These are phyloP conservation scores for Russula sp. DNA, from an alignment of 768 basidiomycete genomes.

Conservation along the genomic window DNA sequence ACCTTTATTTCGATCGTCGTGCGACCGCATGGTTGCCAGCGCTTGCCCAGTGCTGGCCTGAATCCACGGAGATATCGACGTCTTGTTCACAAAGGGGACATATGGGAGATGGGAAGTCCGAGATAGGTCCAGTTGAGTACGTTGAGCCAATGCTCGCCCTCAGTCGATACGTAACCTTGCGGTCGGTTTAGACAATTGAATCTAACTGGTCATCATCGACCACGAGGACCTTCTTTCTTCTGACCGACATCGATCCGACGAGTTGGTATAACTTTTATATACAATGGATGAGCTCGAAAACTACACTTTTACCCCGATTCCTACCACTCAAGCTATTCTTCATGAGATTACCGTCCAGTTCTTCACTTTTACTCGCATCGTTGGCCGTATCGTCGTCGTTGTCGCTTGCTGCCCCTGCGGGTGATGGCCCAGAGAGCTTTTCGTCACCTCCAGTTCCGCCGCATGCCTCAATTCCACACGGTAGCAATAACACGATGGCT, in stretches of 20 bases:
- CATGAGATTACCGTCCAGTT: conserved; percentile 38
- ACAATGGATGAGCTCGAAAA: conserved; percentile 3
- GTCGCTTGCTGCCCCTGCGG: conserved; percentile 35
- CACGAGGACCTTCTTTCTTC: background rate
- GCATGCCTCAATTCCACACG: conserved; percentile 11
- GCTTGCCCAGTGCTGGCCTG: conserved; percentile 35
- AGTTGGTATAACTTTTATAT: too few relatives aligned
- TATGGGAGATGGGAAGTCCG: conserved; percentile 61
- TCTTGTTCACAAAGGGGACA: conserved; percentile 46
- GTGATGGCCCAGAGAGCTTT: conserved; percentile 3
- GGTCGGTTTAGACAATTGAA: background rate
- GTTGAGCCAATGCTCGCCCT: background rate
- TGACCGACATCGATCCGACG: background rate
- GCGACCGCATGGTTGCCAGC: conserved; percentile 44
- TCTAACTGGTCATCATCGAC: background rate
- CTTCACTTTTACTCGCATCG: conserved; percentile 37
- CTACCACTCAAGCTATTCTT: conserved; percentile 23
- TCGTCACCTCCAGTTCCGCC: background rate
- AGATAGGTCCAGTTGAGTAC: conserved; percentile 35
- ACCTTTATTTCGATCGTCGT: conserved; percentile 45
- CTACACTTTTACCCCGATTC: background rate
- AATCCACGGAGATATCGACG: conserved; percentile 39
- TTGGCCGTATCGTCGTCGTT: conserved; percentile 34
- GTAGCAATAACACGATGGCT: background rate
- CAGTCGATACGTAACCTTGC: conserved; percentile 11